Evolutionary conservation across 345 rosid genomes (phyloP).

Genomic region (Lepidium africanum): DNA sequence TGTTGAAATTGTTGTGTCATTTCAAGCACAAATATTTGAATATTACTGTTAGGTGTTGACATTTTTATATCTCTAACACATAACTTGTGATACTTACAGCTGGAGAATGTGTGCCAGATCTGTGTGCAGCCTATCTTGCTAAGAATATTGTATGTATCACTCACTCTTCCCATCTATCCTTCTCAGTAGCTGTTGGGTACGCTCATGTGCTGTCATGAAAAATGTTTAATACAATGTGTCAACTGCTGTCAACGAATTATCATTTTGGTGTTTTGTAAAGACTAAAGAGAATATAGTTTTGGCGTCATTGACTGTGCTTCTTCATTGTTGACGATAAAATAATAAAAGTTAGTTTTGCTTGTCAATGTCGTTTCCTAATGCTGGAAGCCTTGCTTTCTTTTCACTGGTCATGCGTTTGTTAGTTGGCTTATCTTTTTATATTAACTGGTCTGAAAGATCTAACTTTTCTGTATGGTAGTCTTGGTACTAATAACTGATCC

Average conservation of each 20-base stretch:
- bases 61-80: conserved; percentile 21
- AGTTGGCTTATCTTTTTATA: neutral
- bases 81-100: conserved; percentile 45
- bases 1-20: neutral
- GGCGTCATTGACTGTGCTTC: too few relatives aligned
- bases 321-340: too few relatives aligned
- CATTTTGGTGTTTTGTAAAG: neutral
- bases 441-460: neutral
- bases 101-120: conserved; percentile 44
- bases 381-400: neutral
- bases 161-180: neutral
- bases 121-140: conserved; percentile 58
- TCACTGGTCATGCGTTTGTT: neutral
- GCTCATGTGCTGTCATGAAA: neutral
- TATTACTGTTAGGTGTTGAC: neutral
- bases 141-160: conserved; percentile 58
- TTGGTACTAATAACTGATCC: conserved; percentile 9
- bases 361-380: neutral
- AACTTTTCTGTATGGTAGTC: neutral
- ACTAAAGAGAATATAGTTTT: neutral
- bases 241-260: neutral
- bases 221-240: neutral
- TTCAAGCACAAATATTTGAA: neutral
- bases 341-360: too few relatives aligned
- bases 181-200: neutral